Evolutionary conservation across 805 yeast genomes (phyloP).

Genomic region (Kluyveromyces starmeri): DNA sequence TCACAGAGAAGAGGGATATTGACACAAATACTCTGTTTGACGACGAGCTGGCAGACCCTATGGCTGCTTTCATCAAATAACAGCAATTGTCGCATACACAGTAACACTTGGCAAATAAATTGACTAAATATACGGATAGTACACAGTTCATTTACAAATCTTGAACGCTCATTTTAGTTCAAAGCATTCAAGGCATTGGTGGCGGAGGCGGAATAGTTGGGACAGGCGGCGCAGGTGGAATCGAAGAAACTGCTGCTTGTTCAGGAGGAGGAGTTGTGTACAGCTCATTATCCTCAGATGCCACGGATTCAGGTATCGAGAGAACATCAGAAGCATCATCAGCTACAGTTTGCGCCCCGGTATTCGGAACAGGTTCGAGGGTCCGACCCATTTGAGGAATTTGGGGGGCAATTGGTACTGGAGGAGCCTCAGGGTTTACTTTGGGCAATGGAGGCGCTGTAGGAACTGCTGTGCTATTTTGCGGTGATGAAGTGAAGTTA

Average conservation of each 20-base stretch:
- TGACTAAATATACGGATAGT: too few species aligned
- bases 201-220: slow-evolving; percentile 28
- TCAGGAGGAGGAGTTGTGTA: slow-evolving; percentile 4
- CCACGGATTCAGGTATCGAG: slow-evolving; percentile 30
- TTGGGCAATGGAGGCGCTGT: slow-evolving; percentile 12
- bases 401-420: slow-evolving; percentile 28
- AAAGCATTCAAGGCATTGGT: slow-evolving; percentile 18
- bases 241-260: neutral
- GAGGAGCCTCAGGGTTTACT: slow-evolving; percentile 23
- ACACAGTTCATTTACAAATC: too few species aligned
- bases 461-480: slow-evolving; percentile 11
- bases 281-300: slow-evolving; percentile 19
- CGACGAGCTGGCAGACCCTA: slow-evolving; percentile 33
- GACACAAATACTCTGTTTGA: too few species aligned
- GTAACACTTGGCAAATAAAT: too few species aligned
- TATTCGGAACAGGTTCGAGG: neutral
- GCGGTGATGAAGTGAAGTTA: too few species aligned
- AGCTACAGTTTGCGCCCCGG: slow-evolving; percentile 7
- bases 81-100: slow-evolving; percentile 6
- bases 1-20: neutral
- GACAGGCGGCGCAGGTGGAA: neutral
- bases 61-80: slow-evolving; percentile 23
- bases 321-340: slow-evolving; percentile 23
- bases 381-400: slow-evolving; percentile 16
- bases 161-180: too few species aligned